A percentile compares a stretch with the other conserved stretches of the same genome.
Evolutionary conservation across 208 protist species (phyloP).

Genomic region (Crithidia sp.): DNA sequence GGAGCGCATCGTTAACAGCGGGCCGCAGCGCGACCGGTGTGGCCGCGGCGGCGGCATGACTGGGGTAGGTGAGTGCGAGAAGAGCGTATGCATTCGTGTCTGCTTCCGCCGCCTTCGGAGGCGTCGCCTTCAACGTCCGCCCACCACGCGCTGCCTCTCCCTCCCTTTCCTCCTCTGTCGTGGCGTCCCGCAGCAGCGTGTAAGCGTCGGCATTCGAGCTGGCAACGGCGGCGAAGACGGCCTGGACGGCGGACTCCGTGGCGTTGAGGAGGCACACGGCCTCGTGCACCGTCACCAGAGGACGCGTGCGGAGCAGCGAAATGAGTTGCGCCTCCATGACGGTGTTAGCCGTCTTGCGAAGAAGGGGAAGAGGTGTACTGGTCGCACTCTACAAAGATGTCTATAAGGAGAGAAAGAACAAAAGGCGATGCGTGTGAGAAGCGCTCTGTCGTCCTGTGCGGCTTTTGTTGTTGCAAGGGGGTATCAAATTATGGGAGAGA

Average conservation of each 20-base stretch:
- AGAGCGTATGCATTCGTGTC: constrained; percentile 12
- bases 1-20: neutral
- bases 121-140: neutral
- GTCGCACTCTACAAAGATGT: too few relatives aligned
- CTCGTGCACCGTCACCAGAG: constrained; percentile 26
- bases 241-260: constrained; percentile 1
- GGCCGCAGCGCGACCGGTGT: constrained; percentile 14
- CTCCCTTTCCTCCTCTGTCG: constrained; percentile 3
- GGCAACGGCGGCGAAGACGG: constrained; percentile 12
- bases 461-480: too few relatives aligned
- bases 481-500: too few relatives aligned
- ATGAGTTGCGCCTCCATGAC: constrained; percentile 28
- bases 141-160: constrained; percentile 19
- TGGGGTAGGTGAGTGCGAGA: constrained; percentile 14
- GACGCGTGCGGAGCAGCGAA: constrained; percentile 11
- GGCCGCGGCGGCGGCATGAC: constrained; percentile 2
- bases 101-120: constrained; percentile 4
- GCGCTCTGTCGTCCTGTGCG: too few relatives aligned
- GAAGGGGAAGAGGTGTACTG: too few relatives aligned
- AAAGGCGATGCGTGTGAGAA: too few relatives aligned
- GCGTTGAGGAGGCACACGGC: constrained; percentile 10
- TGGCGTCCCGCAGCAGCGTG: neutral
- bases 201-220: constrained; percentile 7
- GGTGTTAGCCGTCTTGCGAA: neutral
- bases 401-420: too few relatives aligned